Percentiles rank a stretch among this genome's conserved stretches.
These are phyloP conservation scores for Euryodendron excelsum DNA, from an alignment of 148 eudicot genomes.

Conservation along the genomic window DNA sequence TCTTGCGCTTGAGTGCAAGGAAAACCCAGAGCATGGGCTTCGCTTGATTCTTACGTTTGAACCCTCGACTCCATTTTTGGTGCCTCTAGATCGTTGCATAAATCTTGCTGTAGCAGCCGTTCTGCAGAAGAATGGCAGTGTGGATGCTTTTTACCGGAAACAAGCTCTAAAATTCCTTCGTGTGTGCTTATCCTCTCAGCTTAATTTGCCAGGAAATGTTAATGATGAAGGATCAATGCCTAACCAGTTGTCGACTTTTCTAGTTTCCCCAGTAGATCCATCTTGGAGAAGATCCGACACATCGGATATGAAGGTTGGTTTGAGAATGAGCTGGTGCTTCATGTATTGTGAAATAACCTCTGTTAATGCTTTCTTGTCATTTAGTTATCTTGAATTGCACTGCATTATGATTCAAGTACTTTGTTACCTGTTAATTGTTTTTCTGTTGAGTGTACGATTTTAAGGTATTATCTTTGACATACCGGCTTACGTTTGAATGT, in stretches of 20 bases:
- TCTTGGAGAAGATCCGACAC: conserved; percentile 76
- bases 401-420: not conserved
- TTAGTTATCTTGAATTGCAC: too few species aligned
- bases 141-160: conserved; percentile 78
- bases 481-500: not conserved
- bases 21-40: conserved; percentile 98
- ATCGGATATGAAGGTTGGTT: conserved; percentile 75
- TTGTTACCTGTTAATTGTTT: not conserved
- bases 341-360: not conserved
- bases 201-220: conserved; percentile 81
- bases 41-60: conserved; percentile 94
- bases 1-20: conserved; percentile 93
- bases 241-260: conserved; percentile 55
- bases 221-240: conserved; percentile 59
- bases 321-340: conserved; percentile 9
- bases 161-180: conserved; percentile 91
- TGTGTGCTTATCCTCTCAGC: conserved; percentile 89
- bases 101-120: conserved; percentile 93
- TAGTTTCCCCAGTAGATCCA: conserved; percentile 65
- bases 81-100: conserved; percentile 95
- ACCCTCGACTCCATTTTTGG: conserved; percentile 96
- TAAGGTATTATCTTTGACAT: not conserved
- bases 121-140: conserved; percentile 70
- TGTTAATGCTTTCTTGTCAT: conserved; percentile 5
- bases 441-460: not conserved